Evolutionary conservation across 148 eudicot genomes (phyloP).

Genomic region (Cornus florida): DNA sequence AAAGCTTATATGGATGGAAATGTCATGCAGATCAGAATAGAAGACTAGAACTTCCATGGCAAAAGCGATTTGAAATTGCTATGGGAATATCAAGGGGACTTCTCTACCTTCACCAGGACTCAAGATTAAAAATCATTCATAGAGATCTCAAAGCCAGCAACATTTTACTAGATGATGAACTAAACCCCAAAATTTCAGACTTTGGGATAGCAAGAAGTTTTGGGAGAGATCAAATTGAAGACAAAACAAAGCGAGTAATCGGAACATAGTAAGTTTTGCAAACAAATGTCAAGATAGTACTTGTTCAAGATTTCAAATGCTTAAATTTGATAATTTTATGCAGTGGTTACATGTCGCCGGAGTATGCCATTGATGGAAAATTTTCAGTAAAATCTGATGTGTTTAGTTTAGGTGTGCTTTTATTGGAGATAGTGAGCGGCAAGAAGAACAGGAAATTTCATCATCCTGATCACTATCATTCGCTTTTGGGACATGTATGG

Average conservation of each 20-base stretch:
- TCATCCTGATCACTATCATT: conserved; percentile 15
- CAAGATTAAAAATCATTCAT: conserved; percentile 21
- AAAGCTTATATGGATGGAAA: background rate
- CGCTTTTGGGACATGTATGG: conserved; percentile 35
- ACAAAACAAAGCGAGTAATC: conserved; percentile 18
- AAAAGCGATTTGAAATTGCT: too few relatives aligned
- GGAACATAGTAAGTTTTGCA: conserved; percentile 29
- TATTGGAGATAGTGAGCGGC: conserved; percentile 35
- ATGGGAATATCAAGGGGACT: conserved; percentile 24
- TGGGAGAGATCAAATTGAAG: conserved; percentile 19
- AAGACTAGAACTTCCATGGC: too few relatives aligned
- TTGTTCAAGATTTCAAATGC: too few relatives aligned
- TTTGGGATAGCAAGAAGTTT: conserved; percentile 27
- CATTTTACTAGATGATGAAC: conserved; percentile 10
- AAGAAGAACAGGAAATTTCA: conserved; percentile 24
- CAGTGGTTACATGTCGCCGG: conserved; percentile 44
- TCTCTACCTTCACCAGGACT: conserved; percentile 27
- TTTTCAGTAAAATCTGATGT: conserved; percentile 40
- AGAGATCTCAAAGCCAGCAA: conserved; percentile 26
- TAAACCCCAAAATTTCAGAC: conserved; percentile 28
- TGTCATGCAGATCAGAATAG: conserved; percentile 9
- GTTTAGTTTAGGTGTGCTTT: conserved; percentile 34
- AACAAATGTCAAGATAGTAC: too few relatives aligned
- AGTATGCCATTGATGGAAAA: conserved; percentile 30
- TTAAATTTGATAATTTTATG: background rate